These are phyloP conservation scores for Fusarium lateritium DNA, from an alignment of 2,329 filamentous ascomycete genomes.

Conservation along the genomic window DNA sequence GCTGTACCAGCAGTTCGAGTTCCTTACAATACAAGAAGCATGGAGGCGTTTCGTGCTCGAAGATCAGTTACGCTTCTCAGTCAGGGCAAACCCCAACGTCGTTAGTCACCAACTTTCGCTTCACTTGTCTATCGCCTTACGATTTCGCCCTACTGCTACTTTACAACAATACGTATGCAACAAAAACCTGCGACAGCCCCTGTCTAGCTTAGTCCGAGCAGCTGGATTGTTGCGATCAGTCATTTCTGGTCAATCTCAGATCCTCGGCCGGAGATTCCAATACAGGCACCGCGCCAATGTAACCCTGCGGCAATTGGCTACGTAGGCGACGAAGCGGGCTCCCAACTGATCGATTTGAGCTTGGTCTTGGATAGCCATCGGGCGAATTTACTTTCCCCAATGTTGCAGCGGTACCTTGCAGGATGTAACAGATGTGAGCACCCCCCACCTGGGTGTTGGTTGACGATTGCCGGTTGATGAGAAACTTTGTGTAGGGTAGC, in stretches of 20 bases:
- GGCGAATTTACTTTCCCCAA: conserved; percentile 5
- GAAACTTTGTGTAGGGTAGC: conserved; percentile 20
- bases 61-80: background rate
- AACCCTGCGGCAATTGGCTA: conserved; percentile 21
- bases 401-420: conserved; percentile 43
- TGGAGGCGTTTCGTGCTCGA: background rate
- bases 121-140: conserved; percentile 1
- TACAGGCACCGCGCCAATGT: conserved; percentile 26
- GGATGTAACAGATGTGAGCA: conserved; percentile 10
- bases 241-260: conserved; percentile 36
- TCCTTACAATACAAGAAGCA: background rate
- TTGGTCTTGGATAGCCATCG: conserved; percentile 8
- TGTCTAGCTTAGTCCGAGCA: conserved; percentile 18
- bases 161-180: background rate
- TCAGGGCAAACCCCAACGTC: background rate
- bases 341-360: conserved; percentile 12
- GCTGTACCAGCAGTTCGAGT: background rate
- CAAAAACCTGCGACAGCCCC: background rate
- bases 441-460: conserved; percentile 21
- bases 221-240: conserved; percentile 34
- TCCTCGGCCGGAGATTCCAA: conserved; percentile 33
- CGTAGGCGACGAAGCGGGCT: conserved; percentile 15
- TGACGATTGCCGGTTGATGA: background rate
- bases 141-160: conserved; percentile 9
- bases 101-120: background rate